phyloP scores from a whole-genome alignment of 768 basidiomycete species.

The Floccularia luteovirens region DNA sequence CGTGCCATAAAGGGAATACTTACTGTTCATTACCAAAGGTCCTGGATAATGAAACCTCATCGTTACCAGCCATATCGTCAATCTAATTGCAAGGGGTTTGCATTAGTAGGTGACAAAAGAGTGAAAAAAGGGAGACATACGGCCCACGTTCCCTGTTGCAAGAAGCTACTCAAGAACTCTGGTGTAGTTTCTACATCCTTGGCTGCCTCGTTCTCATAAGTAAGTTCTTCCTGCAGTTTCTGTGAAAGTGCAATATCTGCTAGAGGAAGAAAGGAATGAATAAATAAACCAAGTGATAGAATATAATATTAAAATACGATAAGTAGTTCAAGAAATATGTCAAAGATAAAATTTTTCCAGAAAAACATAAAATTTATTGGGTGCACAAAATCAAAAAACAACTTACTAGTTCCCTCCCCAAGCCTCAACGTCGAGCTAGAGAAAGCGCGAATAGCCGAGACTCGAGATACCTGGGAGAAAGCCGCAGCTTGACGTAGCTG shows the following conservation, averaged over 20 bases:
- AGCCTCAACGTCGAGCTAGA: slow-evolving; percentile 34
- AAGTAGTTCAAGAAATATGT: background rate
- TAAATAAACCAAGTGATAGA: background rate
- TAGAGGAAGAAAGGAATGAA: slow-evolving; percentile 15
- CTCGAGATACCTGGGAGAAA: slow-evolving; percentile 18
- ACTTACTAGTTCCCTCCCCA: slow-evolving; percentile 40
- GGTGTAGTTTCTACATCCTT: slow-evolving; percentile 31
- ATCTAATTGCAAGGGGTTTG: slow-evolving; percentile 35
- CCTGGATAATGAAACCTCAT: slow-evolving; percentile 77
- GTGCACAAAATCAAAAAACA: slow-evolving; percentile 8
- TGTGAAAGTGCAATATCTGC: slow-evolving; percentile 71
- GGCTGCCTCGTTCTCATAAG: slow-evolving; percentile 70
- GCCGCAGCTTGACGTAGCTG: slow-evolving; percentile 18
- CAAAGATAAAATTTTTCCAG: background rate
- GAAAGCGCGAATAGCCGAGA: slow-evolving; percentile 29
- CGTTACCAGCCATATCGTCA: slow-evolving; percentile 59
- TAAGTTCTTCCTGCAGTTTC: slow-evolving; percentile 75
- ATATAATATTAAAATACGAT: background rate
- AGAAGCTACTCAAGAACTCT: slow-evolving; percentile 75
- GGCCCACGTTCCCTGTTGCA: slow-evolving; percentile 69
- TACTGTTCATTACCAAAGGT: slow-evolving; percentile 89
- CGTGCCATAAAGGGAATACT: slow-evolving; percentile 18
- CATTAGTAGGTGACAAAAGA: slow-evolving; percentile 1
- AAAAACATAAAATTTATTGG: background rate
- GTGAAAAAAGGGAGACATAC: slow-evolving; percentile 31